Evolutionary conservation across 108 stramenopile species (phyloP), one percentile per base, ranked within the genome.

Genomic region (Cyclotella kingstonii): DNA sequence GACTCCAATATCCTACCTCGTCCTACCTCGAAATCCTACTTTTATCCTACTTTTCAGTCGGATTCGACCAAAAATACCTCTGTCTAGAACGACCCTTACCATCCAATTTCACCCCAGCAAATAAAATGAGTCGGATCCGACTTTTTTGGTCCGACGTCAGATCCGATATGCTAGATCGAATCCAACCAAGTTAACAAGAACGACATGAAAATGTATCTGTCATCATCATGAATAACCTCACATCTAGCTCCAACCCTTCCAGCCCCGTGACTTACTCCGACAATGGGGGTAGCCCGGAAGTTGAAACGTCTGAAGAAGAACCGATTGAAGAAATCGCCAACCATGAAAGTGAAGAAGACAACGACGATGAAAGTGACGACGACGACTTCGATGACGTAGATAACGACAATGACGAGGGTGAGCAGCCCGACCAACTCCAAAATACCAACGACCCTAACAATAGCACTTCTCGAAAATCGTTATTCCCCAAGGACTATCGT

Each of bases 391-490:
- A 48, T 9, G 34, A 44, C 21, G 49, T 11, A 23, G 65, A 66
- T 4, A 40, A 53, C 1, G 72, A 66, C 2, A 57, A 73, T 33
- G 72, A 73, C 22, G 72, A 60, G 28, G 68, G 43, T 44, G 69
- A 75, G 12, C 52, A 60, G 52, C 48, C 14, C 11, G 49, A 43
- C 5, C 44, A 18, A 34, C 30, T 18, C 14, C 38, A 25, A 2
- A 1, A 53, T 49, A 19, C 17, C 40, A 12, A 26, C 6, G 5
- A 19, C 6, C 14, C 17, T 4, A n/a, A n/a, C 49, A 28, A 12
- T 28, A 46, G 36, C 6, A 1, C 49, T 8, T 3, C 4, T 23
- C 53, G 53, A 14, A 54, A 54, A 54, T n/a, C n/a, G n/a, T n/a
- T n/a, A n/a, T n/a, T n/a, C 59, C 27, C 6, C 15, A 51, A 40